Evolutionary conservation across 2,329 filamentous ascomycete species (phyloP).

Genomic region (Aureobasidium musti): DNA sequence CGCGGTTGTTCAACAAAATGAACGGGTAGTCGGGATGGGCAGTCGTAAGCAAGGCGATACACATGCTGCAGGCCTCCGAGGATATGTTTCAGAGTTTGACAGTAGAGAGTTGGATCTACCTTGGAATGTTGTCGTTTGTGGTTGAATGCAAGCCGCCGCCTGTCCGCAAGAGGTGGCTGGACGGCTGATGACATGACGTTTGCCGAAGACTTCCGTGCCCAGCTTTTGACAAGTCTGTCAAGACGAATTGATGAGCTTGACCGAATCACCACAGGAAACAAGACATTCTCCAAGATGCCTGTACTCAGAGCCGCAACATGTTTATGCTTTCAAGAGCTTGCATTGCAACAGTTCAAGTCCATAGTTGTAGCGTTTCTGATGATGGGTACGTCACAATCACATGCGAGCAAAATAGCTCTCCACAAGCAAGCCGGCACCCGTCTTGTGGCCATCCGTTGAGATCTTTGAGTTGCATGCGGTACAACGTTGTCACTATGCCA

Average conservation of each 20-base stretch:
- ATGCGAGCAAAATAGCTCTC: neutral
- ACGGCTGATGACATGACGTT: neutral
- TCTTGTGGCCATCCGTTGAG: slow-evolving; percentile 16
- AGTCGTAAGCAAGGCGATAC: slow-evolving; percentile 53
- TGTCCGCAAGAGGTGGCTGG: slow-evolving; percentile 22
- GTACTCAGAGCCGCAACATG: neutral
- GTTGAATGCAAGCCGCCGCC: slow-evolving; percentile 5
- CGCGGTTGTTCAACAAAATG: slow-evolving; percentile 55
- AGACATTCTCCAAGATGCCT: neutral
- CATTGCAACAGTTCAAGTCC: too few relatives aligned
- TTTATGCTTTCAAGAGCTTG: neutral
- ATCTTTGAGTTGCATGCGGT: neutral
- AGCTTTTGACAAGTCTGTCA: slow-evolving; percentile 11
- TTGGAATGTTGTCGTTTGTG: neutral
- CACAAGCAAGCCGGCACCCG: neutral
- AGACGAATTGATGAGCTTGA: slow-evolving; percentile 8
- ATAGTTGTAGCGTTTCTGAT: too few relatives aligned
- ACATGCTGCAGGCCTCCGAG: slow-evolving; percentile 42
- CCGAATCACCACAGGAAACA: too few relatives aligned
- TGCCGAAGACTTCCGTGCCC: slow-evolving; percentile 11
- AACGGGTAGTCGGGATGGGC: slow-evolving; percentile 53
- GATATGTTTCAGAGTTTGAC: slow-evolving; percentile 9
- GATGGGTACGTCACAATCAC: neutral
- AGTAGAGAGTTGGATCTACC: neutral
- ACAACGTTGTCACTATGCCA: neutral